Evolutionary conservation across 2,329 filamentous ascomycete genomes (phyloP).

Genomic region (Pestalotiopsis sp.): DNA sequence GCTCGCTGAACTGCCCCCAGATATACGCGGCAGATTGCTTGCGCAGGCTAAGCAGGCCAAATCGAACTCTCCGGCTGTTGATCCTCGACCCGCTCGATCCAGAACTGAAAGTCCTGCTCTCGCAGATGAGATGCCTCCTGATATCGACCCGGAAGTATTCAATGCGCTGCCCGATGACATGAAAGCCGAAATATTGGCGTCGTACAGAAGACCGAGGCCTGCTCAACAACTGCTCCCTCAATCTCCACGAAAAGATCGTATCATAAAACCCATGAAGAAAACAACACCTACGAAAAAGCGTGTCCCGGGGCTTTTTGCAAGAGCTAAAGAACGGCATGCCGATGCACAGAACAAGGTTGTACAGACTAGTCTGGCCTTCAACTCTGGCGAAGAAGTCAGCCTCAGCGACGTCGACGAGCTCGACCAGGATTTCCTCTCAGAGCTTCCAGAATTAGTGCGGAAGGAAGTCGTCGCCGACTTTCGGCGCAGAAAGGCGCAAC

Average conservation of each 20-base stretch:
- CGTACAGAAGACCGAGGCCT: conserved; percentile 56
- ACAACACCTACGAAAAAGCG: conserved; percentile 71
- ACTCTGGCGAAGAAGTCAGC: conserved; percentile 28
- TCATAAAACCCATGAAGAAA: conserved; percentile 53
- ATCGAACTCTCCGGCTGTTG: conserved; percentile 27
- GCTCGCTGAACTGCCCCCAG: conserved; percentile 78
- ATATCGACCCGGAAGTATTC: conserved; percentile 85
- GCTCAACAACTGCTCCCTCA: conserved; percentile 38
- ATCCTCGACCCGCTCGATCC: conserved; percentile 36
- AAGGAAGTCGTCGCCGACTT: conserved; percentile 79
- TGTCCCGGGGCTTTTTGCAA: conserved; percentile 41
- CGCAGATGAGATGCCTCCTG: conserved; percentile 60
- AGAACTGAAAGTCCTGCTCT: conserved; percentile 41
- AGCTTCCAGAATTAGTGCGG: conserved; percentile 80
- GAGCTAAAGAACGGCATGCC: conserved; percentile 52
- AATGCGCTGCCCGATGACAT: conserved; percentile 83
- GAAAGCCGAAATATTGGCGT: conserved; percentile 78
- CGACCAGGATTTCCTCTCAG: conserved; percentile 76
- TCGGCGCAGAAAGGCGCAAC: conserved; percentile 62
- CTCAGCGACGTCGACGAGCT: conserved; percentile 50
- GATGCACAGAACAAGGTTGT: conserved; percentile 63
- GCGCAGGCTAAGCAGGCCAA: conserved; percentile 47
- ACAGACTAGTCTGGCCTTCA: conserved; percentile 71
- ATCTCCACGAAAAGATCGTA: conserved; percentile 60
- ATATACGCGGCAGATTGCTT: conserved; percentile 78